A percentile compares a stretch with the other conserved stretches of the same genome.
phyloP scores from a whole-genome alignment of 352 stramenopile genomes.

The Phytophthora pistaciae region DNA sequence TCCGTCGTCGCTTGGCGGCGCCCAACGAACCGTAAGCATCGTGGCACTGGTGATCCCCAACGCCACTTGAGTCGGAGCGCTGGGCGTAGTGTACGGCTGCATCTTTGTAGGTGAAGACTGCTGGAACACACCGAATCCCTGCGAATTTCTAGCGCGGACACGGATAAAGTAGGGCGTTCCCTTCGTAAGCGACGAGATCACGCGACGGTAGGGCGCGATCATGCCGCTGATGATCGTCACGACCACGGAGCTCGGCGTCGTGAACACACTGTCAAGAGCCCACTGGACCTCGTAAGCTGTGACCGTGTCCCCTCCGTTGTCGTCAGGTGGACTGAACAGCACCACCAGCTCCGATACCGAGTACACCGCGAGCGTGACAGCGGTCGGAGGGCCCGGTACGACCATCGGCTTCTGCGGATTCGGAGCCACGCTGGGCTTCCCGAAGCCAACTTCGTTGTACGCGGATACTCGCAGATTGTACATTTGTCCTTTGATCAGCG shows the following conservation, averaged over 20 bases:
- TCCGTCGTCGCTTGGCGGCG: slow-evolving; percentile 85
- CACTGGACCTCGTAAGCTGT: slow-evolving; percentile 95
- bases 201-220: slow-evolving; percentile 59
- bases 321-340: slow-evolving; percentile 88
- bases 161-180: slow-evolving; percentile 80
- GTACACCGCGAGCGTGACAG: slow-evolving; percentile 74
- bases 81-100: slow-evolving; percentile 93
- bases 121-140: slow-evolving; percentile 84
- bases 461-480: slow-evolving; percentile 96
- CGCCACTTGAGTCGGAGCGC: slow-evolving; percentile 85
- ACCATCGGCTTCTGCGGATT: slow-evolving; percentile 85
- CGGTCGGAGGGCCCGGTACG: slow-evolving; percentile 72
- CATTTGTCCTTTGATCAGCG: slow-evolving; percentile 90
- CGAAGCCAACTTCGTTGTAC: slow-evolving; percentile 96
- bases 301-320: slow-evolving; percentile 89
- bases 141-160: slow-evolving; percentile 74
- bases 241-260: slow-evolving; percentile 40
- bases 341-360: slow-evolving; percentile 90
- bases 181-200: slow-evolving; percentile 72
- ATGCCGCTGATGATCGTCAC: slow-evolving; percentile 67
- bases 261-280: slow-evolving; percentile 82
- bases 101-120: slow-evolving; percentile 88
- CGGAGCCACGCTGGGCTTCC: slow-evolving; percentile 59
- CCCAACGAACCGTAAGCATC: slow-evolving; percentile 93
- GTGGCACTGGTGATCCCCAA: slow-evolving; percentile 83